These are phyloP conservation scores for Myriangium duriaei DNA, from an alignment of 2,329 filamentous ascomycete species.

Conservation along the genomic window DNA sequence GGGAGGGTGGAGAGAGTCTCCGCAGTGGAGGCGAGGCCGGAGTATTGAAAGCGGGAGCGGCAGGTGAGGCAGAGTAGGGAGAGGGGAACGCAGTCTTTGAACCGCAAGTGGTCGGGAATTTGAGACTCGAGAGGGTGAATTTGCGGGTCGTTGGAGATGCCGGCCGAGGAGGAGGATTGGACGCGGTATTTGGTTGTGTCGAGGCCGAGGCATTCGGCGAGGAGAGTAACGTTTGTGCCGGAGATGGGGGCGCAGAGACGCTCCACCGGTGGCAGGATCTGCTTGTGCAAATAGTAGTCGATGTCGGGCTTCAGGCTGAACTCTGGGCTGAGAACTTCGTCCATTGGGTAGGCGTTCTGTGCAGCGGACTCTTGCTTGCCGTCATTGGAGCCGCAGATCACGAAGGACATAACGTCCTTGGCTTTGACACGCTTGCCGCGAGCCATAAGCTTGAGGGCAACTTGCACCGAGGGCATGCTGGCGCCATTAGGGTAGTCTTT, in stretches of 20 bases:
- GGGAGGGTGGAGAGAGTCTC: slow-evolving; percentile 22
- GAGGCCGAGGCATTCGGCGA: slow-evolving; percentile 87
- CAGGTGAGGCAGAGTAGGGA: slow-evolving; percentile 71
- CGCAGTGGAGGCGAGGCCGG: slow-evolving; percentile 48
- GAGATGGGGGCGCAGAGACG: slow-evolving; percentile 92
- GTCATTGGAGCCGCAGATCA: slow-evolving; percentile 63
- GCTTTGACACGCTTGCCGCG: slow-evolving; percentile 80
- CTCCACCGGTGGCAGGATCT: slow-evolving; percentile 95
- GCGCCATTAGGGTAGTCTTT: slow-evolving; percentile 89
- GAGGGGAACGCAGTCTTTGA: slow-evolving; percentile 66
- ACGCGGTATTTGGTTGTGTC: slow-evolving; percentile 79
- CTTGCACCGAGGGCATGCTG: slow-evolving; percentile 93
- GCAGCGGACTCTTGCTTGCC: slow-evolving; percentile 57
- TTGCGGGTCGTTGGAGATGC: slow-evolving; percentile 44
- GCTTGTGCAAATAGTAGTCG: slow-evolving; percentile 97
- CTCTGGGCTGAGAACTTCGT: slow-evolving; percentile 70
- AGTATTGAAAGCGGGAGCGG: slow-evolving; percentile 58
- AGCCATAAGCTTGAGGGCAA: slow-evolving; percentile 76
- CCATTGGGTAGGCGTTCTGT: slow-evolving; percentile 77
- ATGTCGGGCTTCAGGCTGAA: slow-evolving; percentile 71
- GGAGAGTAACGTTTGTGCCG: slow-evolving; percentile 77
- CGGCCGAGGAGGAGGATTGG: slow-evolving; percentile 41
- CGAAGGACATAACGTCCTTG: slow-evolving; percentile 92
- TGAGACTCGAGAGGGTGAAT: slow-evolving; percentile 90
- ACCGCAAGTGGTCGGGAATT: slow-evolving; percentile 81